Conservation (phyloP, 371 early-diverging fungal genomes). For the Circinella umbellata region DNA sequence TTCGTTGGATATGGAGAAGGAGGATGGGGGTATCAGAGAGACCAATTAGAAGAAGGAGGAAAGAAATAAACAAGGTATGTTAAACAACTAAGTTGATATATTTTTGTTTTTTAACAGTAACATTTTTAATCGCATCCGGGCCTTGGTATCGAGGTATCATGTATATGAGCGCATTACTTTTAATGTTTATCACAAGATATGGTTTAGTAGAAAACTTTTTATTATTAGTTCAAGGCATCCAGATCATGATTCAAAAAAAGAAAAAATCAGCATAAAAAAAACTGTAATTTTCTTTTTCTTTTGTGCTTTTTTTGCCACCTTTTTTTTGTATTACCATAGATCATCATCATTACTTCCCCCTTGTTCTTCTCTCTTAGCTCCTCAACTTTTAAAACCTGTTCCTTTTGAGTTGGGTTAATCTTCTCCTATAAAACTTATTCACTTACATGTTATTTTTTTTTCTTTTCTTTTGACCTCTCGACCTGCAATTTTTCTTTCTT, state of each 20-base stretch:
- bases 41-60: no score
- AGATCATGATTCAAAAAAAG: constrained; percentile 11
- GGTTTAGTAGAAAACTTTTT: constrained; percentile 21
- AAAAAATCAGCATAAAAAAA: constrained; percentile 9
- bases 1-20: no score
- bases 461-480: no score
- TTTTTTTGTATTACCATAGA: background rate
- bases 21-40: no score
- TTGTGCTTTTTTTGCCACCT: background rate
- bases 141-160: constrained; percentile 41
- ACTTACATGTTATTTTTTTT: background rate
- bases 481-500: constrained; percentile 17
- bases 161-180: constrained; percentile 34
- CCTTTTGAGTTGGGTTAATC: background rate
- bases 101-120: constrained; percentile 22
- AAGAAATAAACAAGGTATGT: no score
- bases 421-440: background rate
- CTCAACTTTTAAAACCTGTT: background rate
- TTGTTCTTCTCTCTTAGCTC: constrained; percentile 22
- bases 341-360: background rate
- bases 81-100: no score
- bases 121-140: constrained; percentile 37
- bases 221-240: constrained; percentile 5
- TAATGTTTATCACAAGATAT: constrained; percentile 35
- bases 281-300: no score